Base-by-base conservation (phyloP, 768 basidiomycete species). In the Phlebiopsis flavidoalba region DNA sequence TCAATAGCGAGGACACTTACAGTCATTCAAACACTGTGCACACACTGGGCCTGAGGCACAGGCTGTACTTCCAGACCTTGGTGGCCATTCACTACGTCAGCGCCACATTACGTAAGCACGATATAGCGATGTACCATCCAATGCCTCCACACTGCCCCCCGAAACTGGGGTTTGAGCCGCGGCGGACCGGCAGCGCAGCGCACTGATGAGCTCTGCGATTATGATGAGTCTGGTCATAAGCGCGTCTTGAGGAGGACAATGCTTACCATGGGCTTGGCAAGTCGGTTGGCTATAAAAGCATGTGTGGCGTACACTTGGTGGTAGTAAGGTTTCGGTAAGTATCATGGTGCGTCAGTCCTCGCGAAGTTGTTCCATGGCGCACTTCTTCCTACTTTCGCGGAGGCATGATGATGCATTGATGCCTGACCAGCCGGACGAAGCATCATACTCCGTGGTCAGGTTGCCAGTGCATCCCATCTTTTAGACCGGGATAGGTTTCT, bases 121-220 rank as follows among this genome's bases (percentile, higher is more conserved):
- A 31, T n/a, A n/a, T n/a, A n/a, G n/a, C 26, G 45, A 46, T 67
- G 58, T 58, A 70, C 69, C 69, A 70, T n/a, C 67, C 69, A 19
- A 67, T 64, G 7, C 69, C 69, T 33, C 69, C 69, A 49, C 69
- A 70, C 52, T 70, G 69, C 47, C 63, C 66, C 64, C 64, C n/a
- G n/a, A 70, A 19, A 59, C 59, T 55, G 63, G 49, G n/a, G 67
- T 33, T 50, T 70, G 69, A 4, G 69, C 67, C 8, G 49, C 56
- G n/a, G 57, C 64, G n/a, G n/a, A 6, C 53, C 51, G 40, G 56
- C 49, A 7, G 59, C 59, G n/a, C n/a, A 68, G 47, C 33, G 12
- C 51, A 33, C 37, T 26, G 15, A 62, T 3, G 48, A 37, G n/a
- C n/a, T n/a, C n/a, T n/a, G 35, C 43, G 52, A 59, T n/a, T n/a